These are phyloP conservation scores for Neocatenulostroma microsporum DNA, from an alignment of 2,329 filamentous ascomycete genomes.

Conservation along the genomic window DNA sequence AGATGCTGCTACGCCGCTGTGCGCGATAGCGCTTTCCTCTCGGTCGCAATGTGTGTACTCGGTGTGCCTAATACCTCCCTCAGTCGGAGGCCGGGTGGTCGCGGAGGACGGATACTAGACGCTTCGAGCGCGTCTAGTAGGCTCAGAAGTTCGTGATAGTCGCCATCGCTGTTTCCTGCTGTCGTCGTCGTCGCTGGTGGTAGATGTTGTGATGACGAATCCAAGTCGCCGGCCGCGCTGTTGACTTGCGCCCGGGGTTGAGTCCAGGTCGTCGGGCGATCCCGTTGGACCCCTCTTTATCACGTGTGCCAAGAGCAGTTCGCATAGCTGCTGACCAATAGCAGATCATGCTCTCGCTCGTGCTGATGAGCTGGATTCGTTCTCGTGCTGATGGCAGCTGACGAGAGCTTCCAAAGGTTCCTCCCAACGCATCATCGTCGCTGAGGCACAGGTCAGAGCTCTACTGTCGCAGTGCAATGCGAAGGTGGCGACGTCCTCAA, in stretches of 20 bases:
- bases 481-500: no score
- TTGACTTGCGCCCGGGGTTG: slow-evolving; percentile 1
- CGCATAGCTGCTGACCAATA: slow-evolving; percentile 5
- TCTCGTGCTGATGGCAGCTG: slow-evolving; percentile 6
- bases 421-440: not conserved
- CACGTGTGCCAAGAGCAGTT: slow-evolving; percentile 1
- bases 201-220: slow-evolving; percentile 1
- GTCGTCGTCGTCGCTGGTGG: slow-evolving; percentile 3
- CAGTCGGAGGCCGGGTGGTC: slow-evolving; percentile 28
- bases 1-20: no score
- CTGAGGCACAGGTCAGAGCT: no score
- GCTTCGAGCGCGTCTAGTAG: slow-evolving; percentile 26
- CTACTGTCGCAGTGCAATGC: no score
- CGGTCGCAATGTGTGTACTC: slow-evolving; percentile 1
- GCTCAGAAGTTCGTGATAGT: slow-evolving; percentile 14
- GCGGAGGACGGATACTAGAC: slow-evolving; percentile 23
- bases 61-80: slow-evolving; percentile 20
- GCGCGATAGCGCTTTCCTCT: slow-evolving; percentile 7
- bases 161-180: slow-evolving; percentile 4
- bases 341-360: no score
- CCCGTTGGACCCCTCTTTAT: not conserved
- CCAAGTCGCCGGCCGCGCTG: not conserved
- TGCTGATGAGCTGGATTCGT: slow-evolving; percentile 1
- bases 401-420: not conserved
- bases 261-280: not conserved